Evolutionary conservation across 345 rosid species (phyloP).

Genomic region (Citrus reticulata): DNA sequence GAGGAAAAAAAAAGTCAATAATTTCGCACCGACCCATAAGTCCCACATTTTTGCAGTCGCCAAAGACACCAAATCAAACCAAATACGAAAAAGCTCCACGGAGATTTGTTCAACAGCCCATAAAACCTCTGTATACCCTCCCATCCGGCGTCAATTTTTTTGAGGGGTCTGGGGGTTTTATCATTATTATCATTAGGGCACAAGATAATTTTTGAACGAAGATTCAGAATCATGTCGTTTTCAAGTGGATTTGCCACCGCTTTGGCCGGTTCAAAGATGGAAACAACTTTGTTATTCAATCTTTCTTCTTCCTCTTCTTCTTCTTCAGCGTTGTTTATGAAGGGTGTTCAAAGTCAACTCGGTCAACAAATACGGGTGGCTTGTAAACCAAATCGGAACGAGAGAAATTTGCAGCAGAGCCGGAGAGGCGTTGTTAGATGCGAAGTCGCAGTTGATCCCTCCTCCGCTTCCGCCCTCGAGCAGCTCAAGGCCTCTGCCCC

Average conservation of each 20-base stretch:
- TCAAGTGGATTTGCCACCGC: constrained; percentile 34
- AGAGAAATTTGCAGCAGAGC: constrained; percentile 16
- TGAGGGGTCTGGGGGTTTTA: constrained; percentile 17
- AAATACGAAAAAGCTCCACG: background rate
- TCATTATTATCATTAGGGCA: background rate
- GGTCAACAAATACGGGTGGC: constrained; percentile 22
- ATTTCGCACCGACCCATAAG: constrained; percentile 10
- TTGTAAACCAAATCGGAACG: constrained; percentile 23
- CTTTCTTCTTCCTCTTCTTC: constrained; percentile 26
- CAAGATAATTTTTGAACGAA: too few species aligned
- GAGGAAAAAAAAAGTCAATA: constrained; percentile 6
- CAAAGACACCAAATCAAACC: too few species aligned
- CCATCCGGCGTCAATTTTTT: background rate
- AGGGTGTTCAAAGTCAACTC: background rate
- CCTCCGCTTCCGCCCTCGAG: constrained; percentile 58
- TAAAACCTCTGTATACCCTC: background rate
- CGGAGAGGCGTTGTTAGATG: constrained; percentile 35
- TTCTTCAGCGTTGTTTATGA: constrained; percentile 21
- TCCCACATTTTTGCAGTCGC: background rate
- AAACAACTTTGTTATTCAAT: constrained; percentile 33
- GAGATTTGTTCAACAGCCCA: background rate
- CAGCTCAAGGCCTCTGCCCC: constrained; percentile 66
- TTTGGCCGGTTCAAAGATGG: constrained; percentile 41
- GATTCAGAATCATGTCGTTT: constrained; percentile 31
- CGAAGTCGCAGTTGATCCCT: constrained; percentile 35